These are phyloP conservation scores for Truncatella angustata DNA, from an alignment of 2,329 filamentous ascomycete genomes.

Conservation along the genomic window DNA sequence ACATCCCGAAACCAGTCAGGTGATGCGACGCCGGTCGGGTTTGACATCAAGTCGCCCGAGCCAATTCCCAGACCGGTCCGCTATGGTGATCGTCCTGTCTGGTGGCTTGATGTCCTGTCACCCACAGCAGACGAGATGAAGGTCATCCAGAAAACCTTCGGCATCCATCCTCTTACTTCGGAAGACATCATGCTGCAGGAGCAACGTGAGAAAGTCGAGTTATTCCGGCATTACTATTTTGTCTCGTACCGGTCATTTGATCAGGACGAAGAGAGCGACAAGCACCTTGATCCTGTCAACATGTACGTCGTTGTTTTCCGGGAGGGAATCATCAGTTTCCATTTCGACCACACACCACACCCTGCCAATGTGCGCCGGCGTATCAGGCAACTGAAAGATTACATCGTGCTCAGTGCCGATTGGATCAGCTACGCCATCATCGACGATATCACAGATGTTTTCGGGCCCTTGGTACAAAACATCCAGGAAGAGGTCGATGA, in stretches of 20 bases:
- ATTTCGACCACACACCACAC: conserved; percentile 94
- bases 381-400: conserved; percentile 91
- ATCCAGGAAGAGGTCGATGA: conserved; percentile 97
- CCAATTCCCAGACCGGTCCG: conserved; percentile 30
- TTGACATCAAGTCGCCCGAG: conserved; percentile 25
- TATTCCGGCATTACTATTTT: conserved; percentile 98
- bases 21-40: conserved; percentile 10
- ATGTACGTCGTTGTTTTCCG: conserved; percentile 97
- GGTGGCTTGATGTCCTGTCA: conserved; percentile 91
- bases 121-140: conserved; percentile 97
- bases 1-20: conserved; percentile 13
- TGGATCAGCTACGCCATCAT: conserved; percentile 99
- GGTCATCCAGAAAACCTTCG: conserved; percentile 85
- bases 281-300: conserved; percentile 93
- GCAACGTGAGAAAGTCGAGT: conserved; percentile 94
- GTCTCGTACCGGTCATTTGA: conserved; percentile 98
- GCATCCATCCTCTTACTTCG: conserved; percentile 90
- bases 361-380: conserved; percentile 92
- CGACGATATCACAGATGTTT: conserved; percentile 97
- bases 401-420: conserved; percentile 86
- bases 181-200: conserved; percentile 98
- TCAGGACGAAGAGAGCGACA: conserved; percentile 83
- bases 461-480: conserved; percentile 84
- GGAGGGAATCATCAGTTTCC: conserved; percentile 92
- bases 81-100: conserved; percentile 83